Conservation (phyloP, 139 green algal genomes). For the Micractinium sp. region DNA sequence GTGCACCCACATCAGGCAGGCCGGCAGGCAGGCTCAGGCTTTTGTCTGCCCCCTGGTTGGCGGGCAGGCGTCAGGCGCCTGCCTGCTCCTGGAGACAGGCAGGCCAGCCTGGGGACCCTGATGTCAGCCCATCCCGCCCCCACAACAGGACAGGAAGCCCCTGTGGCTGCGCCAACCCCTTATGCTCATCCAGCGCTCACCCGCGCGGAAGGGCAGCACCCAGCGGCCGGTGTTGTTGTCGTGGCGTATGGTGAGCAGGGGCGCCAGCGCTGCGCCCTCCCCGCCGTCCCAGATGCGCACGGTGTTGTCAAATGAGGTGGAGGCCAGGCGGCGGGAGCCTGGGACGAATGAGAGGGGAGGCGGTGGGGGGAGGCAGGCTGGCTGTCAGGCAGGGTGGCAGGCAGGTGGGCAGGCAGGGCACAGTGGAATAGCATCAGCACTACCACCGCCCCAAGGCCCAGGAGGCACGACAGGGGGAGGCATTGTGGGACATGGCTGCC, state of each 20-base stretch:
- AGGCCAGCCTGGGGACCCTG: not conserved
- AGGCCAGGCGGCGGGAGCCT: slow-evolving; percentile 63
- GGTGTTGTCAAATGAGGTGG: slow-evolving; percentile 75
- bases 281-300: slow-evolving; percentile 66
- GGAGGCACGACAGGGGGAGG: too few species aligned
- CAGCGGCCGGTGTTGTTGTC: slow-evolving; percentile 77
- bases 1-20: not conserved
- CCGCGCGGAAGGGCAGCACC: slow-evolving; percentile 31
- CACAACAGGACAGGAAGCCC: too few species aligned
- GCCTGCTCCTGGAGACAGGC: not conserved
- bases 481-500: too few species aligned
- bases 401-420: too few species aligned
- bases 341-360: not conserved
- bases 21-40: too few species aligned
- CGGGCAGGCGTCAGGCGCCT: too few species aligned
- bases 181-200: too few species aligned
- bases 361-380: not conserved
- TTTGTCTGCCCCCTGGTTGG: too few species aligned
- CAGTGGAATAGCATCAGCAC: too few species aligned
- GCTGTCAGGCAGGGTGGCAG: too few species aligned
- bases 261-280: slow-evolving; percentile 24
- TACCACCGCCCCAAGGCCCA: too few species aligned
- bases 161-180: not conserved
- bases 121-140: not conserved
- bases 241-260: slow-evolving; percentile 48